phyloP scores from a whole-genome alignment of 345 rosid genomes.

The Rhodomyrtus tomentosa region DNA sequence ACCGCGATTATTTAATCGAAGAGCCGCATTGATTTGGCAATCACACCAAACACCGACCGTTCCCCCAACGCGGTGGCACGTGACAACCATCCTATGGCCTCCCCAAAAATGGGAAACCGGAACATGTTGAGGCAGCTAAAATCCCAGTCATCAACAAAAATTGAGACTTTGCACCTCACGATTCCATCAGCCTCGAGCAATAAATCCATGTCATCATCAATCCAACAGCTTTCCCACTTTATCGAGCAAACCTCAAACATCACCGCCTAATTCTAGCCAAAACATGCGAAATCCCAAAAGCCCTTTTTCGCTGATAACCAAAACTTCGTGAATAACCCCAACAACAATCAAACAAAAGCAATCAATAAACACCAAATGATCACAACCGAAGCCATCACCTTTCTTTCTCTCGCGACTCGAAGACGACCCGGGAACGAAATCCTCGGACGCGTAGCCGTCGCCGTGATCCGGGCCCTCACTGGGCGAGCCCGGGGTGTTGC shows the following conservation, averaged over 20 bases:
- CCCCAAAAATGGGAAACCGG: background rate
- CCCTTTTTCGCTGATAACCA: background rate
- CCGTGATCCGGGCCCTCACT: slow-evolving; percentile 53
- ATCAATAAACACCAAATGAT: background rate
- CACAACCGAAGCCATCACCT: slow-evolving; percentile 27
- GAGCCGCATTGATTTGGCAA: background rate
- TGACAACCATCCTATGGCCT: background rate
- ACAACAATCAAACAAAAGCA: background rate
- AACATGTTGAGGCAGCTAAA: background rate
- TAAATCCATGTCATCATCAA: background rate
- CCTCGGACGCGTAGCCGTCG: slow-evolving; percentile 93
- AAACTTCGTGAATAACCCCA: slow-evolving; percentile 43
- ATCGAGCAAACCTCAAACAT: background rate
- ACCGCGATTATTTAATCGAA: background rate
- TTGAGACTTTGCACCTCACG: background rate
- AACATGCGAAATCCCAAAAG: background rate
- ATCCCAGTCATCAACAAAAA: background rate
- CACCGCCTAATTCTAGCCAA: background rate
- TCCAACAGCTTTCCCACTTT: background rate
- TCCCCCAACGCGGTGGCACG: background rate
- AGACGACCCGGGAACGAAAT: slow-evolving; percentile 85
- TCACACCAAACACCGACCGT: background rate
- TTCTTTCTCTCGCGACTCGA: slow-evolving; percentile 91
- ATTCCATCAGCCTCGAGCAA: background rate
- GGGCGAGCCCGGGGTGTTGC: slow-evolving; percentile 6